Percentiles rank a stretch among this genome's conserved stretches.
These are phyloP conservation scores for Xylariaceae sp. DNA, from an alignment of 2,329 filamentous ascomycete genomes.

Conservation along the genomic window DNA sequence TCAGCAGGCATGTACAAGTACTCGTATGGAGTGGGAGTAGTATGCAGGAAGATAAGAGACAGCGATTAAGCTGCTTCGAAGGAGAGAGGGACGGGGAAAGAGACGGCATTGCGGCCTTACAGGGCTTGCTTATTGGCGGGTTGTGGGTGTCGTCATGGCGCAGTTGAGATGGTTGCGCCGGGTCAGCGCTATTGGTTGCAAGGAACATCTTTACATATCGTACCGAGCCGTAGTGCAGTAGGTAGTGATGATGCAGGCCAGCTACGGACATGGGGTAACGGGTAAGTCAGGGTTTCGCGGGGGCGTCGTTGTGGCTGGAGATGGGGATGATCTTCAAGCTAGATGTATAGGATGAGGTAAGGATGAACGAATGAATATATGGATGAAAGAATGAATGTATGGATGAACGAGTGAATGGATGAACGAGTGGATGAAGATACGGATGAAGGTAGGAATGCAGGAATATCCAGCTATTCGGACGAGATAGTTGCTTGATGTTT, in stretches of 20 bases:
- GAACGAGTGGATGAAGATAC: not conserved
- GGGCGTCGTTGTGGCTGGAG: not conserved
- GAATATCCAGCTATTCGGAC: too few relatives aligned
- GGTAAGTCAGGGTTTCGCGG: not conserved
- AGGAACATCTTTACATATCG: slow-evolving; percentile 12
- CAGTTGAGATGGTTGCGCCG: slow-evolving; percentile 17
- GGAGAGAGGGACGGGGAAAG: not conserved
- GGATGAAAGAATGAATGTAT: not conserved
- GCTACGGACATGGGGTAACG: not conserved
- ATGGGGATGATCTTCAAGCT: too few relatives aligned
- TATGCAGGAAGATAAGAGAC: not conserved
- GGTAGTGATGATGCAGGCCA: slow-evolving; percentile 10
- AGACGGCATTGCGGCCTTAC: slow-evolving; percentile 9
- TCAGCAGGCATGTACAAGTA: not conserved
- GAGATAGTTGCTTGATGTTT: too few relatives aligned
- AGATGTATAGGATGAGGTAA: not conserved
- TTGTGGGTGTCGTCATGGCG: slow-evolving; percentile 26
- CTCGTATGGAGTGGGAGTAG: not conserved
- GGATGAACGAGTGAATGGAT: not conserved
- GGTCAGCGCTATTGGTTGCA: slow-evolving; percentile 17
- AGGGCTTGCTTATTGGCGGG: slow-evolving; percentile 24
- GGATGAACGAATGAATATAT: not conserved
- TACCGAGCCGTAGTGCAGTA: slow-evolving; percentile 6
- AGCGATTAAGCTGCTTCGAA: not conserved
- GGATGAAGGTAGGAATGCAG: too few relatives aligned